A percentile compares a stretch with the other conserved stretches of the same genome.
Conservation (phyloP, 257 asterid species). For the Solanum habrochaites region DNA sequence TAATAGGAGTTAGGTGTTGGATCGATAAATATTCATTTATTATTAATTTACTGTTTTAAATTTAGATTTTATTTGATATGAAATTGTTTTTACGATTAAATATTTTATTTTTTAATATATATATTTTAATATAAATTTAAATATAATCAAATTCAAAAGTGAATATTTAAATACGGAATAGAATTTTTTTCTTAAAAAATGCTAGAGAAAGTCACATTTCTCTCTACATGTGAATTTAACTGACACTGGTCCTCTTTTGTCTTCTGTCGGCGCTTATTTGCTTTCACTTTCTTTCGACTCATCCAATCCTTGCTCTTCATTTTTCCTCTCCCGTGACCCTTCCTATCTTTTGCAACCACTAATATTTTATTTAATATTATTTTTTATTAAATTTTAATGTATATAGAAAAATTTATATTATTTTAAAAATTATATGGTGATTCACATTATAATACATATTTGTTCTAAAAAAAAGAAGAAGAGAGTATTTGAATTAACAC, state of each 20-base stretch:
- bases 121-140: rapidly evolving
- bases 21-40: too few relatives aligned
- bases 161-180: too few relatives aligned
- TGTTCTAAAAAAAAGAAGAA: too few relatives aligned
- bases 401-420: too few relatives aligned
- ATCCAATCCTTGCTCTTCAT: not conserved
- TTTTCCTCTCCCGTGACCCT: conserved; percentile 27
- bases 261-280: conserved; percentile 16
- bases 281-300: not conserved
- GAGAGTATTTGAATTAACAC: too few relatives aligned
- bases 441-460: not conserved
- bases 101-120: rapidly evolving
- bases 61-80: too few relatives aligned
- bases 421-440: not conserved
- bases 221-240: conserved; percentile 44
- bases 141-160: too few relatives aligned
- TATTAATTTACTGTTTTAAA: too few relatives aligned
- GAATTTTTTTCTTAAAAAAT: too few relatives aligned
- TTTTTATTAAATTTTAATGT: not conserved
- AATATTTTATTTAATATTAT: not conserved
- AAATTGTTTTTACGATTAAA: rapidly evolving
- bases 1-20: not conserved
- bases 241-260: conserved; percentile 21
- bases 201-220: conserved; percentile 6
- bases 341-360: not conserved